These are phyloP conservation scores for Leishmania arabica DNA, from an alignment of 208 protist species.

Conservation along the genomic window DNA sequence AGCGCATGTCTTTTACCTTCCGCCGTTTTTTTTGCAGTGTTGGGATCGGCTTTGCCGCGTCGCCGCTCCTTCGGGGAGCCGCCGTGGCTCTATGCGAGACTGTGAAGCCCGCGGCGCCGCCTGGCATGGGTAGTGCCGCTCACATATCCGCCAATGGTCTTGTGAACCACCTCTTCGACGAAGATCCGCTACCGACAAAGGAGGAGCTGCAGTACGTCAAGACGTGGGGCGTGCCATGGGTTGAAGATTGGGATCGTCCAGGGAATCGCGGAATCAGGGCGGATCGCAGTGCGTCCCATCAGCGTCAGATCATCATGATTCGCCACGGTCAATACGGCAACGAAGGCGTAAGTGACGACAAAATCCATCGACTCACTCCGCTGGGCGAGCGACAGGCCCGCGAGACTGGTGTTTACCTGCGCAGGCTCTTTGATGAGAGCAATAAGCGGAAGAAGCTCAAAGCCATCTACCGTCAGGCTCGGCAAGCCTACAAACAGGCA, in stretches of 20 bases:
- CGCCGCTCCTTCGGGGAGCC: constrained; percentile 28
- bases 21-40: constrained; percentile 28
- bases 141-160: constrained; percentile 37
- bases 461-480: constrained; percentile 4
- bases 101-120: constrained; percentile 9
- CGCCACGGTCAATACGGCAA: constrained; percentile 87
- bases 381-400: constrained; percentile 67
- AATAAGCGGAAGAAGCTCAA: constrained; percentile 14
- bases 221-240: constrained; percentile 66
- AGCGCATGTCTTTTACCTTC: constrained; percentile 31
- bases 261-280: constrained; percentile 21
- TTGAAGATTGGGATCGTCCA: constrained; percentile 69
- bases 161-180: constrained; percentile 30
- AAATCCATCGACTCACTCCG: constrained; percentile 41
- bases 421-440: constrained; percentile 28
- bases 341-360: constrained; percentile 40
- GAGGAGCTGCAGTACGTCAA: constrained; percentile 52
- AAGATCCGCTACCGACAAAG: constrained; percentile 26
- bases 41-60: constrained; percentile 29
- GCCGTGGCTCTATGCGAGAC: constrained; percentile 34
- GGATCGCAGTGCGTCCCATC: constrained; percentile 15
- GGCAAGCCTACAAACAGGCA: constrained; percentile 15
- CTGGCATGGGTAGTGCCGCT: not conserved
- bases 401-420: constrained; percentile 59
- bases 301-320: constrained; percentile 77